phyloP scores from a whole-genome alignment of 169 alveolate genomes.

The Plasmodium inui region DNA sequence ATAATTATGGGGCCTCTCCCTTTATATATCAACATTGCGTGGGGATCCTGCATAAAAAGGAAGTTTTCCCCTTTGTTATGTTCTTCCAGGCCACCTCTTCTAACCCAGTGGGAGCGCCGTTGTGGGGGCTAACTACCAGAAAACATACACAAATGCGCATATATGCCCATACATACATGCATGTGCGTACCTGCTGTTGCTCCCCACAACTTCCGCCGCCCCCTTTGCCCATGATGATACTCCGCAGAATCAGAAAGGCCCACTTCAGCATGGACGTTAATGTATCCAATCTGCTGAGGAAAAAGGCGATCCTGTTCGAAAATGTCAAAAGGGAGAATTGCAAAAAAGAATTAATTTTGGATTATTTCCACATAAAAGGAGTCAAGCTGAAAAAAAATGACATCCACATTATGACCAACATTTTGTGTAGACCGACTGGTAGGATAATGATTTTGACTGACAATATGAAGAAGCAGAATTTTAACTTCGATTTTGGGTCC shows the following conservation, averaged over 20 bases:
- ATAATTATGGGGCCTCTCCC: neutral
- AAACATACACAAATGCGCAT: neutral
- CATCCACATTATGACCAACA: conserved; percentile 83
- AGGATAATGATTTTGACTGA: conserved; percentile 80
- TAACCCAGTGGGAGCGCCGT: neutral
- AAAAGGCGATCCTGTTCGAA: conserved; percentile 66
- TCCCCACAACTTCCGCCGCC: neutral
- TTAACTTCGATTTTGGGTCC: conserved; percentile 77
- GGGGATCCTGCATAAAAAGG: neutral
- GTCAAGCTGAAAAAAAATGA: conserved; percentile 77
- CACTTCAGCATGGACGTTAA: conserved; percentile 52
- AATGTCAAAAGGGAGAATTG: conserved; percentile 72
- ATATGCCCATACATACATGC: neutral
- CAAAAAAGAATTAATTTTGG: conserved; percentile 47
- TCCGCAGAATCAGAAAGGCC: neutral
- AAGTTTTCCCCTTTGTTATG: neutral
- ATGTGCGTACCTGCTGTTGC: neutral
- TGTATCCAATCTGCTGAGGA: conserved; percentile 38
- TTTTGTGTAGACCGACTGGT: conserved; percentile 83
- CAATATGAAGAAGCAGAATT: conserved; percentile 78
- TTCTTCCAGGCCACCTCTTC: neutral
- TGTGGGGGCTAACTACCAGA: neutral
- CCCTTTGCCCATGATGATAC: neutral
- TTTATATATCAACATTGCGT: neutral
- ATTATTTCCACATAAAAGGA: conserved; percentile 76